phyloP scores from a whole-genome alignment of 768 basidiomycete species.

The Clavaria fumosa region DNA sequence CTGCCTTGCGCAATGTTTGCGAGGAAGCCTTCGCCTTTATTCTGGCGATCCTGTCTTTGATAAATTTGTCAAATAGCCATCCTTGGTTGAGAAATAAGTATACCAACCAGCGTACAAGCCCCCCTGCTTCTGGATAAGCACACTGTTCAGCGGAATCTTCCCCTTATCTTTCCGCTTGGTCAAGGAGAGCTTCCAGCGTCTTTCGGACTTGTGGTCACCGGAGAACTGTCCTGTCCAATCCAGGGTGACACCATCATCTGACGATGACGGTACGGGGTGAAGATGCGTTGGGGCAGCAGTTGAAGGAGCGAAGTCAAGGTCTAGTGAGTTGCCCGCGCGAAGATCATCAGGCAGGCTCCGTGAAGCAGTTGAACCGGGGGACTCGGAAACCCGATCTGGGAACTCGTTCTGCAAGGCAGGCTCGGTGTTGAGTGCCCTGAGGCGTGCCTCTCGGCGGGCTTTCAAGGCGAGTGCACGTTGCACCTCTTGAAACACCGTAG shows the following conservation, averaged over 20 bases:
- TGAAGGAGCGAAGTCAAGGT: conserved; percentile 60
- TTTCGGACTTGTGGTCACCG: conserved; percentile 44
- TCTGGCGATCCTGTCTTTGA: conserved; percentile 39
- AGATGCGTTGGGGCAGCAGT: conserved; percentile 27
- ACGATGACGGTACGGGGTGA: conserved; percentile 58
- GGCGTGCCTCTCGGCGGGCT: conserved; percentile 57
- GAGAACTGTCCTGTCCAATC: conserved; percentile 53
- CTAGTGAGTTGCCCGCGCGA: conserved; percentile 21
- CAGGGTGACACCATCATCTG: conserved; percentile 51
- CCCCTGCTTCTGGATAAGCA: conserved; percentile 42
- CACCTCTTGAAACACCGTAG: conserved; percentile 67
- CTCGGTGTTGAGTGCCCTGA: conserved; percentile 18
- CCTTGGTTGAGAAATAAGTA: no score
- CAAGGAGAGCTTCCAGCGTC: conserved; percentile 43
- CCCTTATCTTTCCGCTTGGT: conserved; percentile 47
- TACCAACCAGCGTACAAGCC: conserved; percentile 37
- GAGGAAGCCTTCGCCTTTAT: conserved; percentile 35
- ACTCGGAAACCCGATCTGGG: conserved; percentile 10
- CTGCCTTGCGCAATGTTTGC: conserved; percentile 46
- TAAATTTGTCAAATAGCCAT: background rate
- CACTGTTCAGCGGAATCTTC: conserved; percentile 25
- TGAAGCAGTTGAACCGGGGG: conserved; percentile 13
- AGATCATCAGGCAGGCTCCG: conserved; percentile 17
- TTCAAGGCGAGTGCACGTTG: conserved; percentile 61
- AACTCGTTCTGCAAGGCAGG: conserved; percentile 11